A percentile compares a stretch with the other conserved stretches of the same genome.
These are phyloP conservation scores for Cercospora citrullina DNA, from an alignment of 2,329 filamentous ascomycete genomes.

Conservation along the genomic window DNA sequence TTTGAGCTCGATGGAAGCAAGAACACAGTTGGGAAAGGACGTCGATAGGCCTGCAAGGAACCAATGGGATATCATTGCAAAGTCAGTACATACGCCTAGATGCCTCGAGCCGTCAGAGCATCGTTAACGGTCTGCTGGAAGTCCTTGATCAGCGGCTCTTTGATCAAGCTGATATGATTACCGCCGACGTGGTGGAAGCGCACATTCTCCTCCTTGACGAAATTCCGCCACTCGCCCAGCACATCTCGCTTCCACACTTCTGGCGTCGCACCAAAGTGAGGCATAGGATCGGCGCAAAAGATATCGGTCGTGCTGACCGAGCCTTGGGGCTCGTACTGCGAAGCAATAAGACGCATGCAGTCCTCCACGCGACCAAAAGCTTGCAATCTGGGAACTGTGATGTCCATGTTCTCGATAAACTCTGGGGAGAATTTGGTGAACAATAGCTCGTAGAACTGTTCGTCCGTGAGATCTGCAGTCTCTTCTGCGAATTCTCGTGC, in stretches of 20 bases:
- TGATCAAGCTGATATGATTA: slow-evolving; percentile 23
- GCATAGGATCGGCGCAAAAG: slow-evolving; percentile 26
- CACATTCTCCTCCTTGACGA: slow-evolving; percentile 20
- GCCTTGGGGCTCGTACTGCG: slow-evolving; percentile 22
- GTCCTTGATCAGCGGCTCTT: slow-evolving; percentile 20
- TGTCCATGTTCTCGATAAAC: slow-evolving; percentile 28
- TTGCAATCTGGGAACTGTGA: slow-evolving; percentile 26
- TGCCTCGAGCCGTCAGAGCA: slow-evolving; percentile 16
- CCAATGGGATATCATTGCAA: neutral
- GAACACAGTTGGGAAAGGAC: neutral
- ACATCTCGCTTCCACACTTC: slow-evolving; percentile 26
- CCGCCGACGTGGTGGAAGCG: slow-evolving; percentile 24
- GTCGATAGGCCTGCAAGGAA: neutral
- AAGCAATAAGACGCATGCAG: slow-evolving; percentile 24
- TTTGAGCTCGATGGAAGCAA: neutral
- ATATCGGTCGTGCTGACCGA: slow-evolving; percentile 21
- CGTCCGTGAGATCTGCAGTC: slow-evolving; percentile 21
- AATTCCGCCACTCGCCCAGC: slow-evolving; percentile 20
- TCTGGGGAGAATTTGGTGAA: slow-evolving; percentile 28
- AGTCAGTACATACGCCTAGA: neutral
- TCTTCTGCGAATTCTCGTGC: slow-evolving; percentile 22
- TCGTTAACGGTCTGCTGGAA: slow-evolving; percentile 21
- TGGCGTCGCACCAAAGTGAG: slow-evolving; percentile 23
- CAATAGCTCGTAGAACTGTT: slow-evolving; percentile 26
- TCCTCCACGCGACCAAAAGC: slow-evolving; percentile 28